phyloP scores from a whole-genome alignment of 169 alveolate species.

The Blepharisma undulans region DNA sequence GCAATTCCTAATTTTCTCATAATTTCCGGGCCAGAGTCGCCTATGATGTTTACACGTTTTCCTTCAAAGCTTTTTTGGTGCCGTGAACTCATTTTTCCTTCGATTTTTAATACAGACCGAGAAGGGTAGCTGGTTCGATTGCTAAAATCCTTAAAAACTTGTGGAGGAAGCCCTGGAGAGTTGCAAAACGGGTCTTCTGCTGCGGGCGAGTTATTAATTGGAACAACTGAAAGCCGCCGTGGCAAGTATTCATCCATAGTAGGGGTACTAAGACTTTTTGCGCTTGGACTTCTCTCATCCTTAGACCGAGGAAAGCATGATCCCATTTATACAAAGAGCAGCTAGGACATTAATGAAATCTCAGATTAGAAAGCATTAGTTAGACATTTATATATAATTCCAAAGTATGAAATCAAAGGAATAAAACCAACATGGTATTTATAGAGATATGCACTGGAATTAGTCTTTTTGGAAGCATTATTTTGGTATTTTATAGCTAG shows the following conservation, averaged over 20 bases:
- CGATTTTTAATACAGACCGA: not conserved
- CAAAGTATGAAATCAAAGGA: not conserved
- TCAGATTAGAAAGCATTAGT: not conserved
- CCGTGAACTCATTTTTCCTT: not conserved
- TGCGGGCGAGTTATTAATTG: not conserved
- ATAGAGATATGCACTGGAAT: not conserved
- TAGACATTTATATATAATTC: not conserved
- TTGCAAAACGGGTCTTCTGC: not conserved
- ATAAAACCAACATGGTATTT: not conserved
- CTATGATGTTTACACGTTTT: not conserved
- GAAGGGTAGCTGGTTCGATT: not conserved
- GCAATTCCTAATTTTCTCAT: not conserved
- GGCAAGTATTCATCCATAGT: not conserved
- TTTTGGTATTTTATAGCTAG: not conserved
- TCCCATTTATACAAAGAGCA: not conserved
- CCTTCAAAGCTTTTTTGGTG: constrained; percentile 28
- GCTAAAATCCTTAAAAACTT: not conserved
- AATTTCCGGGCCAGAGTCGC: not conserved
- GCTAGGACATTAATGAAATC: not conserved
- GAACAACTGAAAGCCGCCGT: not conserved
- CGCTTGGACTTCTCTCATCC: not conserved
- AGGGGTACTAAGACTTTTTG: not conserved
- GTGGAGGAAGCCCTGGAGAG: not conserved
- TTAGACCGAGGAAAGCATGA: not conserved
- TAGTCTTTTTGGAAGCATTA: not conserved